Evolutionary conservation across 768 basidiomycete genomes (phyloP).

Genomic region (Rhodotorula babjevae): DNA sequence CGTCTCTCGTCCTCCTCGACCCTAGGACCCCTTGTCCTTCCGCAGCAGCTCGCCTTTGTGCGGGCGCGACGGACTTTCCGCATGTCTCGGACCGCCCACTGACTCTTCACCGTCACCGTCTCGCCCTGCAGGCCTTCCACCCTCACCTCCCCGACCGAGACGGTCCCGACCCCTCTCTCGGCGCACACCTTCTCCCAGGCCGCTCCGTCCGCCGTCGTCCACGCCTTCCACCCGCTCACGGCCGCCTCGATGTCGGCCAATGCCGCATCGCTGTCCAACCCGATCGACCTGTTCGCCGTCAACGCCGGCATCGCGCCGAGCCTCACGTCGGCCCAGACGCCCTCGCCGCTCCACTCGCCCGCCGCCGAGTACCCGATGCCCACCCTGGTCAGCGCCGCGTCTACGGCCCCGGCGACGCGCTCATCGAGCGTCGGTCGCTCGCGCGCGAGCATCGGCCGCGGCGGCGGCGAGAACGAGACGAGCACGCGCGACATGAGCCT

Average conservation of each 20-base stretch:
- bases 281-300: conserved; percentile 27
- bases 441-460: not conserved
- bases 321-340: conserved; percentile 10
- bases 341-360: not conserved
- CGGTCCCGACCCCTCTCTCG: conserved; percentile 22
- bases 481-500: not conserved
- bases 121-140: conserved; percentile 5
- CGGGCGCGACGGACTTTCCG: too few relatives aligned
- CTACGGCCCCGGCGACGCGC: not conserved
- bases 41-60: too few relatives aligned
- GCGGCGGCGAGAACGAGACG: not conserved
- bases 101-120: not conserved
- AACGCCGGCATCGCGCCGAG: conserved; percentile 25
- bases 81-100: not conserved
- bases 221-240: not conserved
- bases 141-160: conserved; percentile 1
- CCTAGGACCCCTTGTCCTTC: not conserved
- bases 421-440: not conserved
- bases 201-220: conserved; percentile 9
- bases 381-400: not conserved
- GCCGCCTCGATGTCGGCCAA: not conserved
- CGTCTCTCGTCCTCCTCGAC: conserved; percentile 1
- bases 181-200: conserved; percentile 32
- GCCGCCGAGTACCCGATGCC: not conserved
- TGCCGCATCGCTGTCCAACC: conserved; percentile 7